These are phyloP conservation scores for Plantago major DNA, from an alignment of 257 asterid species.

Conservation along the genomic window DNA sequence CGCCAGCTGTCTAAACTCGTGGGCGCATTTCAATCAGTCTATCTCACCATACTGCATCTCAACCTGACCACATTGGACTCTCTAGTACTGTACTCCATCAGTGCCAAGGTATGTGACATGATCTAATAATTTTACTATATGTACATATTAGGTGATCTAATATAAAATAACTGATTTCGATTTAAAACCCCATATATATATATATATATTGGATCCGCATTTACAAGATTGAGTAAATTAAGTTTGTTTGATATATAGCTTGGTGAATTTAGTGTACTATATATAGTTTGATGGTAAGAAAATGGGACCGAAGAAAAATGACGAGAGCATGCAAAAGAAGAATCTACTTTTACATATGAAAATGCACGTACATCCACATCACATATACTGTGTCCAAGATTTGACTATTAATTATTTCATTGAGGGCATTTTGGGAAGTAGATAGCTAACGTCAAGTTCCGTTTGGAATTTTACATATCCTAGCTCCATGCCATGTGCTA, in stretches of 20 bases:
- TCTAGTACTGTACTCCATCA: conserved; percentile 84
- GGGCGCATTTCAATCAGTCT: conserved; percentile 56
- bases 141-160: no score
- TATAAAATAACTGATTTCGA: no score
- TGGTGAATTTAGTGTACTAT: not conserved
- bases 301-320: conserved; percentile 57
- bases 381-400: conserved; percentile 35
- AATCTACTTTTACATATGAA: conserved; percentile 43
- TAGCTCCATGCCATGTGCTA: conserved; percentile 23
- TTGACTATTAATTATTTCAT: conserved; percentile 28
- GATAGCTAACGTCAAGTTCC: not conserved
- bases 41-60: conserved; percentile 76
- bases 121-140: no score
- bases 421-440: conserved; percentile 26
- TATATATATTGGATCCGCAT: no score
- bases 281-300: conserved; percentile 29
- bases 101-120: conserved; percentile 63
- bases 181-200: no score
- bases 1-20: conserved; percentile 77
- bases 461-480: not conserved
- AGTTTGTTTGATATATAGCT: not conserved
- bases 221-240: no score
- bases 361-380: conserved; percentile 41
- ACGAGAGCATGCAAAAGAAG: conserved; percentile 77
- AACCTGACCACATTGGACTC: conserved; percentile 75